Conservation (phyloP, 2,329 filamentous ascomycete species). For the Cylindrodendrum hubeiense region DNA sequence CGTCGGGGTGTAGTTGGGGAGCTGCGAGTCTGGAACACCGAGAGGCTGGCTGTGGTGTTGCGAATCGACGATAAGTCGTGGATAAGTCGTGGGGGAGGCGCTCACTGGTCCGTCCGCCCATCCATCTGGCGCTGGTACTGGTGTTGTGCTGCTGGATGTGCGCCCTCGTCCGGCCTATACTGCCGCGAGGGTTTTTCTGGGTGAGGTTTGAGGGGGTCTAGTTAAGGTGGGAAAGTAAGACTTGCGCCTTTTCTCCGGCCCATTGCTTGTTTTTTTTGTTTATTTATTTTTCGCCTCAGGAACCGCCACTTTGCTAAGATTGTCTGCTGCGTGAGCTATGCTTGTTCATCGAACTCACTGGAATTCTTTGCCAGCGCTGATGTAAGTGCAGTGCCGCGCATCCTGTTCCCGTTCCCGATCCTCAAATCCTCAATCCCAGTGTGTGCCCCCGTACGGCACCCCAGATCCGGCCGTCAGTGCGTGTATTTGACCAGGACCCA, state of each 20-base stretch:
- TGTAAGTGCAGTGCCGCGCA: background rate
- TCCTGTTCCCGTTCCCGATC: background rate
- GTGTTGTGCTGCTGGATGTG: background rate
- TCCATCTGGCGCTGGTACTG: background rate
- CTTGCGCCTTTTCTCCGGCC: background rate
- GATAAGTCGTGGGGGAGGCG: slow-evolving; percentile 31
- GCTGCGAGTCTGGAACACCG: slow-evolving; percentile 38
- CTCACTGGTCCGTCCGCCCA: slow-evolving; percentile 11
- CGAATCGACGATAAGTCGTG: background rate
- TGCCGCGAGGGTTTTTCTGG: slow-evolving; percentile 7
- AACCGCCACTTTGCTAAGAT: background rate
- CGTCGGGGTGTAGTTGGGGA: slow-evolving; percentile 17
- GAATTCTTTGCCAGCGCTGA: background rate
- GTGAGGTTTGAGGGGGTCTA: background rate
- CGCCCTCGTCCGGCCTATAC: slow-evolving; percentile 7
- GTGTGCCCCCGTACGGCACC: background rate
- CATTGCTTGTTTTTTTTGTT: background rate
- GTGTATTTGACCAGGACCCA: slow-evolving; percentile 12
- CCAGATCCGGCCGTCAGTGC: background rate
- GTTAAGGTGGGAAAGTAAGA: slow-evolving; percentile 4
- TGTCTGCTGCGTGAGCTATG: background rate
- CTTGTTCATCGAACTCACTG: background rate
- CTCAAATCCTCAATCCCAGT: background rate
- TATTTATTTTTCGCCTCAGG: background rate
- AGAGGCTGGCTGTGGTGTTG: slow-evolving; percentile 31